Conservation (phyloP, 2,329 filamentous ascomycete genomes). For the Fusarium sp. region DNA sequence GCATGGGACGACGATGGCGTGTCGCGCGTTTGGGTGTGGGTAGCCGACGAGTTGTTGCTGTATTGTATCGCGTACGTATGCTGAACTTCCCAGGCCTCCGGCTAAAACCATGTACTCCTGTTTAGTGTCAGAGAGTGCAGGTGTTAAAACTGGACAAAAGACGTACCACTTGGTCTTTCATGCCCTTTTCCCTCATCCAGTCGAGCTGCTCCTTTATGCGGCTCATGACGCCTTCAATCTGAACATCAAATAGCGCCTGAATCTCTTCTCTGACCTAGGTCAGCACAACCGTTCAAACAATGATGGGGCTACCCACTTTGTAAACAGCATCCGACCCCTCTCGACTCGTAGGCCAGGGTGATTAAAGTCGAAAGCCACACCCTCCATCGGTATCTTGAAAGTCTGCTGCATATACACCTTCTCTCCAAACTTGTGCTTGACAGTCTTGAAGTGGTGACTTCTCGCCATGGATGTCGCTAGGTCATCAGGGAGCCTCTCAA, state of each 20-base stretch:
- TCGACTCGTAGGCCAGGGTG: constrained; percentile 50
- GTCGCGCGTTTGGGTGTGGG: constrained; percentile 45
- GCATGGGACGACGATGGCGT: constrained; percentile 52
- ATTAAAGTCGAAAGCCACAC: constrained; percentile 51
- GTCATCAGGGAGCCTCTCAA: constrained; percentile 51
- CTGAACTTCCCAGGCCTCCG: constrained; percentile 55
- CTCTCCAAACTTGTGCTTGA: constrained; percentile 28
- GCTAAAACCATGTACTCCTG: constrained; percentile 55
- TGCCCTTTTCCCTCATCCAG: constrained; percentile 47
- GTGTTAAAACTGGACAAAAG: no score
- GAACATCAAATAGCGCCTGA: constrained; percentile 52
- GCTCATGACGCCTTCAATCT: constrained; percentile 44
- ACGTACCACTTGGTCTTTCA: constrained; percentile 48
- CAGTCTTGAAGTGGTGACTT: constrained; percentile 48
- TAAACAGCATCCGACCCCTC: constrained; percentile 50
- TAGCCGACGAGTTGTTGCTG: constrained; percentile 48
- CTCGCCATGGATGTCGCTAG: constrained; percentile 48
- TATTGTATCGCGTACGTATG: constrained; percentile 54
- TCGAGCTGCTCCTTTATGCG: constrained; percentile 53
- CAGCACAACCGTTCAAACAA: background rate
- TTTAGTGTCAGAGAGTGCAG: background rate
- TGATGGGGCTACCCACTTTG: constrained; percentile 40
- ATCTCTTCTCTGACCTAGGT: constrained; percentile 50
- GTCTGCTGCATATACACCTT: constrained; percentile 50
- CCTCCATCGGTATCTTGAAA: constrained; percentile 54